phyloP scores from a whole-genome alignment of 2,329 filamentous ascomycete species.

The Claviceps sp. region DNA sequence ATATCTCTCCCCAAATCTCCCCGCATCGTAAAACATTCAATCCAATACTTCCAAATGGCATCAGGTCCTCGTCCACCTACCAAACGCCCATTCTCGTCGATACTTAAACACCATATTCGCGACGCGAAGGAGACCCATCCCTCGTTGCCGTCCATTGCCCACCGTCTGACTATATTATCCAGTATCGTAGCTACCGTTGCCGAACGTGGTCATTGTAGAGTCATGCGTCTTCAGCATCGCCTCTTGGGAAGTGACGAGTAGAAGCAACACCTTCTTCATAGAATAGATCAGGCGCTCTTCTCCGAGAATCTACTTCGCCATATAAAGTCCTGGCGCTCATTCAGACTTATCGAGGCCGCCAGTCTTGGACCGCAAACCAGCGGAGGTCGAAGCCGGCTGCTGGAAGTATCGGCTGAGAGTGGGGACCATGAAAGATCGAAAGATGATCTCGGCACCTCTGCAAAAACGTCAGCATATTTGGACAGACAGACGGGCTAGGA shows the following conservation, averaged over 20 bases:
- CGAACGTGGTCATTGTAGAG: background rate
- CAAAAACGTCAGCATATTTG: background rate
- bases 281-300: background rate
- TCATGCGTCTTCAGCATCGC: background rate
- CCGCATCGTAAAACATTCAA: background rate
- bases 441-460: conserved; percentile 90
- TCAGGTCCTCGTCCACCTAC: background rate
- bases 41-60: background rate
- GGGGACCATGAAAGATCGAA: conserved; percentile 89
- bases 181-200: background rate
- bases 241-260: background rate
- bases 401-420: conserved; percentile 88
- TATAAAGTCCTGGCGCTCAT: conserved; percentile 26
- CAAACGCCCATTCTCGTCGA: background rate
- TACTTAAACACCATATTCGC: background rate
- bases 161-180: background rate
- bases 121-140: background rate
- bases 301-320: background rate
- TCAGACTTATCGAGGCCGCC: conserved; percentile 61
- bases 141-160: background rate
- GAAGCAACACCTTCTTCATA: background rate
- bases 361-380: conserved; percentile 80
- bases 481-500: background rate
- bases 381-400: conserved; percentile 55
- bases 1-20: background rate